Conservation (phyloP, 176 grass and related monocot genomes). For the Elymus sibiricus region DNA sequence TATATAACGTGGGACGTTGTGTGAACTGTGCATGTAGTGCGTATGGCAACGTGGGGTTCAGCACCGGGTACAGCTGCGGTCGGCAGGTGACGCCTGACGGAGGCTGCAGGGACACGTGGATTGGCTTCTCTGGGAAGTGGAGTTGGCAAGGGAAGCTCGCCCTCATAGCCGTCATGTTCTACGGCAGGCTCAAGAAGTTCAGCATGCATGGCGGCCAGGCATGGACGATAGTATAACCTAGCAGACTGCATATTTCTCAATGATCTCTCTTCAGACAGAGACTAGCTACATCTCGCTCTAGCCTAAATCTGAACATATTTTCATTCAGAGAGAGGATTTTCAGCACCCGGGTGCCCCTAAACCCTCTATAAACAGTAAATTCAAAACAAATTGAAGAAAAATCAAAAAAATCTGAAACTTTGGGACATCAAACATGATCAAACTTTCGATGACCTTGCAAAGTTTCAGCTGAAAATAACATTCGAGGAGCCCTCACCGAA, state of each 20-base stretch:
- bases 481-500: too few species aligned
- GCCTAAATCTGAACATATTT: too few species aligned
- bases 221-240: constrained; percentile 51
- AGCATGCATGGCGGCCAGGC: constrained; percentile 43
- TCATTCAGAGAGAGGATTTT: too few species aligned
- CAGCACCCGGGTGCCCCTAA: too few species aligned
- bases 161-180: constrained; percentile 73
- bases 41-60: constrained; percentile 77
- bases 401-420: too few species aligned
- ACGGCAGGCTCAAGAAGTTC: constrained; percentile 85
- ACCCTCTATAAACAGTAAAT: too few species aligned
- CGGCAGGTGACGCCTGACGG: constrained; percentile 42
- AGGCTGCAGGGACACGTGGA: constrained; percentile 48
- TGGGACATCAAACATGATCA: too few species aligned
- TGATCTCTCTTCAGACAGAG: background rate
- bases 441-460: too few species aligned
- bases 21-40: constrained; percentile 39
- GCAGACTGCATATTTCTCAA: background rate
- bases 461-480: too few species aligned
- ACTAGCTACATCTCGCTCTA: background rate
- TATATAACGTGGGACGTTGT: too few species aligned
- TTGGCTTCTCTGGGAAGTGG: constrained; percentile 62
- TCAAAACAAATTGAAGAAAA: too few species aligned
- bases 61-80: constrained; percentile 78
- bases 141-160: constrained; percentile 65